These are phyloP conservation scores for Metschnikowia gelsemii DNA, from an alignment of 805 yeast genomes.

Conservation along the genomic window DNA sequence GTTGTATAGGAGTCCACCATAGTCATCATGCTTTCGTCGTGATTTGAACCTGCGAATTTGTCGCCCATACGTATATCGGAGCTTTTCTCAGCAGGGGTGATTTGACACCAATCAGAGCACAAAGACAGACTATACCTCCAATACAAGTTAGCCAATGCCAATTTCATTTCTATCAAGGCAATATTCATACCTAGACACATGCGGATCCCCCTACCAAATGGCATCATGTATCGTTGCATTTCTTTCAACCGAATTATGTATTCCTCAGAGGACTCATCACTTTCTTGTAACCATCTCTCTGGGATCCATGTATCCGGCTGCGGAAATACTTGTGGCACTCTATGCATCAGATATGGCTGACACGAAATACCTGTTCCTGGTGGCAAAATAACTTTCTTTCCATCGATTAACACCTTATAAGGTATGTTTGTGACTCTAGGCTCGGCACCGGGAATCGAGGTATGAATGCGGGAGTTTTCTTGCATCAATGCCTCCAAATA, in stretches of 20 bases:
- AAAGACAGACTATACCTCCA: constrained; percentile 45
- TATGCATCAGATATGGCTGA: constrained; percentile 66
- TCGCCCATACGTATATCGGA: constrained; percentile 20
- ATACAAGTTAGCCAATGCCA: constrained; percentile 53
- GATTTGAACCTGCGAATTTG: constrained; percentile 14
- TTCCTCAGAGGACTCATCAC: constrained; percentile 31
- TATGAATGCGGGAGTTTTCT: constrained; percentile 61
- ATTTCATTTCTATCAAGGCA: constrained; percentile 64
- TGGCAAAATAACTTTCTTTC: constrained; percentile 39
- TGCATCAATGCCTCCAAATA: constrained; percentile 58
- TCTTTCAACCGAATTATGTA: constrained; percentile 36
- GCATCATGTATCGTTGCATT: constrained; percentile 58
- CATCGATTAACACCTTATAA: constrained; percentile 21
- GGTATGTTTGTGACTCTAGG: constrained; percentile 49
- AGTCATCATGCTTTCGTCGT: constrained; percentile 50
- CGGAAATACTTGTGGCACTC: constrained; percentile 49
- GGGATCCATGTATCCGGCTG: constrained; percentile 55
- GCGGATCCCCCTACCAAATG: constrained; percentile 70
- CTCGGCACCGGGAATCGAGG: constrained; percentile 75
- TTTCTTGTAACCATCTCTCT: constrained; percentile 56
- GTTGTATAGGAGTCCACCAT: constrained; percentile 59
- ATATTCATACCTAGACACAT: constrained; percentile 75
- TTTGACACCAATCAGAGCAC: constrained; percentile 45
- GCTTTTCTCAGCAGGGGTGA: constrained; percentile 18
- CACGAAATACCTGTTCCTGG: constrained; percentile 55